Evolutionary conservation across 2,329 filamentous ascomycete species (phyloP), one percentile per base, ranked within the genome.

Genomic region (Stagonosporopsis chrysanthemi): DNA sequence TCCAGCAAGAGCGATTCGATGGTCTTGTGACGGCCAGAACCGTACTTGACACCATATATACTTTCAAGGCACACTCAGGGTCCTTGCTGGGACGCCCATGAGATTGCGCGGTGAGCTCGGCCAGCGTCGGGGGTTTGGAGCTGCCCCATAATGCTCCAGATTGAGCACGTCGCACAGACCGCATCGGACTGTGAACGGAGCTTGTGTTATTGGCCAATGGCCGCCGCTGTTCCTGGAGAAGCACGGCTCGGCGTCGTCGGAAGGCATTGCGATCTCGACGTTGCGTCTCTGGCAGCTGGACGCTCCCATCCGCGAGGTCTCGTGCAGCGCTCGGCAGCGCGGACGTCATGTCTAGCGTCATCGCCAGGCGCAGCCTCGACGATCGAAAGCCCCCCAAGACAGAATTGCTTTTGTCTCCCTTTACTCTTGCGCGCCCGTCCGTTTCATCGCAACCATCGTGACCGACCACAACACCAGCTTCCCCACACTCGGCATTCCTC

Each of bases 81-180:
- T 52, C 56, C 38, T 41, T 52, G 51, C 50, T 53, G 43, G 57
- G 23, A 48, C 44, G 42, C 57, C 52, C 53, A 64, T 61, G 58
- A 61, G 59, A 52, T 62, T 53, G 61, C 56, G 61, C 52, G 44
- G 54, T 29, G 17, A 50, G 65, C 60, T 66, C 69, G 69, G 69
- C 67, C 69, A 68, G 61, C 63, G 62, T 71, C 69, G 69, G 69
- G 46, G 63, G 65, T 49, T 56, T 62, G 33, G 41, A 45, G 24
- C 45, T 52, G 55, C 55, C 45, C 55, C 48, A 42, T 47, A 28
- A 31, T 47, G 54, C 54, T 52, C 53, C 55, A 58, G 49, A 49
- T 42, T 39, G 53, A 52, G 28, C 29, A 41, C 36, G 29, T 17
- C 42, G 42, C 42, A 56, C 38, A 17, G 36, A 23, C 29, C 53